Percentiles rank a stretch among this genome's conserved stretches.
Evolutionary conservation across 345 rosid genomes (phyloP).

Genomic region (Durio zibethinus): DNA sequence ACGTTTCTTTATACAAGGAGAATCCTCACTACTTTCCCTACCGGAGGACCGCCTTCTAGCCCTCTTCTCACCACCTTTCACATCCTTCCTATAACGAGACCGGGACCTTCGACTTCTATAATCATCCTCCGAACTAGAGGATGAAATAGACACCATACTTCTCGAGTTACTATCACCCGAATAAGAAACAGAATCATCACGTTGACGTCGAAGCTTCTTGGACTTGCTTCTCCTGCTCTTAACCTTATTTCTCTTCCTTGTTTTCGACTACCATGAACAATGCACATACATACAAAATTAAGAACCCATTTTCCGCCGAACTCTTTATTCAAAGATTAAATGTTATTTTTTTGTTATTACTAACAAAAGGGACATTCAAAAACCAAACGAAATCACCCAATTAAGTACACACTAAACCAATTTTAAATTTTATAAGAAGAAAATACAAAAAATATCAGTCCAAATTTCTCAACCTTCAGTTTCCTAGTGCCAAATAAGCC

Average conservation of each 20-base stretch:
- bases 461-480: neutral
- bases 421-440: neutral
- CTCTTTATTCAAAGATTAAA: neutral
- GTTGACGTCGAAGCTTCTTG: conserved; percentile 43
- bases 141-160: conserved; percentile 40
- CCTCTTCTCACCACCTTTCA: conserved; percentile 52
- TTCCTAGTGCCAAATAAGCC: neutral
- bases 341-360: neutral
- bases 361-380: neutral
- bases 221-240: conserved; percentile 37
- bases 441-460: neutral
- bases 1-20: conserved; percentile 28
- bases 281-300: conserved; percentile 7
- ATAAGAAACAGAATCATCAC: conserved; percentile 37
- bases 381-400: neutral
- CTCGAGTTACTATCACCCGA: conserved; percentile 42
- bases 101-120: conserved; percentile 43
- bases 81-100: conserved; percentile 35
- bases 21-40: conserved; percentile 43
- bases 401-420: neutral
- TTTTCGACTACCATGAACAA: conserved; percentile 39
- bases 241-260: conserved; percentile 52
- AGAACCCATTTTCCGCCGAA: neutral
- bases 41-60: conserved; percentile 41
- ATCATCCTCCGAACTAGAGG: conserved; percentile 52